Conservation (phyloP, 495 filamentous ascomycete genomes). For the Penicillium alfredii region DNA sequence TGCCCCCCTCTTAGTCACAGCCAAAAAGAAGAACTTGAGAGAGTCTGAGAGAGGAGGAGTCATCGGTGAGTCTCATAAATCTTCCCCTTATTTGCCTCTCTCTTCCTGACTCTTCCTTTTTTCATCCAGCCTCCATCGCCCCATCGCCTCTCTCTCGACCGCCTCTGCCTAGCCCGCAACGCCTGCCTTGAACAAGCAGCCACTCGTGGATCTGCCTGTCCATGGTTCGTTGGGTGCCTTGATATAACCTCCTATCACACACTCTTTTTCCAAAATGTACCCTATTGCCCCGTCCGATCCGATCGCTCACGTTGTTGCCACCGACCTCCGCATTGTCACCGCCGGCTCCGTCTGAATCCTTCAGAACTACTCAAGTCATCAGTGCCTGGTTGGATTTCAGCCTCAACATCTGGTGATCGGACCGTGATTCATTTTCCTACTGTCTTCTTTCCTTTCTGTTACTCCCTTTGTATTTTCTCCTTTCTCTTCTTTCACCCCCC, state of each 20-base stretch:
- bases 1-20: slow-evolving; percentile 10
- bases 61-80: no score
- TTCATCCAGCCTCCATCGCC: no score
- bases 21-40: no score
- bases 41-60: slow-evolving; percentile 13
- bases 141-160: neutral
- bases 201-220: slow-evolving; percentile 16
- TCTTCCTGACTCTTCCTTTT: slow-evolving; percentile 3
- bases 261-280: slow-evolving; percentile 24
- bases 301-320: slow-evolving; percentile 26
- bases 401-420: slow-evolving; percentile 27
- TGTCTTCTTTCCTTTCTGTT: no score
- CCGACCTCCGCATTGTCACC: slow-evolving; percentile 15
- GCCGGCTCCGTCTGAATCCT: slow-evolving; percentile 17
- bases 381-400: slow-evolving; percentile 13
- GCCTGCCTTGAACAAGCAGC: slow-evolving; percentile 18
- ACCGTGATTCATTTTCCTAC: slow-evolving; percentile 6
- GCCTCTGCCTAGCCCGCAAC: slow-evolving; percentile 15
- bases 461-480: no score
- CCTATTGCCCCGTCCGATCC: slow-evolving; percentile 21
- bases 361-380: slow-evolving; percentile 15
- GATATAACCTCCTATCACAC: slow-evolving; percentile 1
- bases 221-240: slow-evolving; percentile 23
- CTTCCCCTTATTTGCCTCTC: neutral
- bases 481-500: neutral